These are phyloP conservation scores for Cairneyella variabilis DNA, from an alignment of 495 filamentous ascomycete genomes.

Conservation along the genomic window DNA sequence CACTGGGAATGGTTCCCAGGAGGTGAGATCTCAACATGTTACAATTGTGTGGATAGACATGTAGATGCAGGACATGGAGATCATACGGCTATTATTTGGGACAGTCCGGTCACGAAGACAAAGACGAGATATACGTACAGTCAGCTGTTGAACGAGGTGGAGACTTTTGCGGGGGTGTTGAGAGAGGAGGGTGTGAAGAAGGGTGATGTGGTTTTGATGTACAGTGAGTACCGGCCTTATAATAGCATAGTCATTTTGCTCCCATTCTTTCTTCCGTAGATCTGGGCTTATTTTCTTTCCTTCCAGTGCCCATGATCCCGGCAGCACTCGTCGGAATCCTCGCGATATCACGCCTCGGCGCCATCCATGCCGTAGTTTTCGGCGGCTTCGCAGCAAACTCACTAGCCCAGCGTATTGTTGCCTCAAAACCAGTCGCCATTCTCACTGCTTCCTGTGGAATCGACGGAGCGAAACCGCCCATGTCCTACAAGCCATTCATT, in stretches of 20 bases:
- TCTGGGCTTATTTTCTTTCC: background rate
- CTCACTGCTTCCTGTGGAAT: conserved; percentile 92
- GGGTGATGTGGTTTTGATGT: conserved; percentile 90
- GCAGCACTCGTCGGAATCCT: conserved; percentile 81
- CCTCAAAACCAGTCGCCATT: conserved; percentile 67
- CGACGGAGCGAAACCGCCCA: conserved; percentile 75
- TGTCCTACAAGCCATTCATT: conserved; percentile 67
- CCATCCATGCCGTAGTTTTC: conserved; percentile 89
- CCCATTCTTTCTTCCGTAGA: background rate
- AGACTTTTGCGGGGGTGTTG: conserved; percentile 77
- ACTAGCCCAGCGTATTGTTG: conserved; percentile 85
- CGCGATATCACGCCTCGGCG: conserved; percentile 75
- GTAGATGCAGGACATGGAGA: conserved; percentile 71
- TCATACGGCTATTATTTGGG: conserved; percentile 75
- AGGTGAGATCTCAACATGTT: conserved; percentile 84
- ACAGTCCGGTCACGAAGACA: conserved; percentile 76
- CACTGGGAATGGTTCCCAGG: conserved; percentile 88
- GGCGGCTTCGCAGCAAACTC: conserved; percentile 82
- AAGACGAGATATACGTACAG: conserved; percentile 71
- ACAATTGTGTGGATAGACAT: conserved; percentile 88
- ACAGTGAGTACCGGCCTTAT: conserved; percentile 55
- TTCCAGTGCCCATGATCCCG: conserved; percentile 90
- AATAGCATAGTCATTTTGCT: too few species aligned
- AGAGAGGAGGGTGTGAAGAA: conserved; percentile 77
- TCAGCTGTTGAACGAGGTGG: conserved; percentile 76